phyloP scores from a whole-genome alignment of 768 basidiomycete species.

The Leccinum rimulosum region DNA sequence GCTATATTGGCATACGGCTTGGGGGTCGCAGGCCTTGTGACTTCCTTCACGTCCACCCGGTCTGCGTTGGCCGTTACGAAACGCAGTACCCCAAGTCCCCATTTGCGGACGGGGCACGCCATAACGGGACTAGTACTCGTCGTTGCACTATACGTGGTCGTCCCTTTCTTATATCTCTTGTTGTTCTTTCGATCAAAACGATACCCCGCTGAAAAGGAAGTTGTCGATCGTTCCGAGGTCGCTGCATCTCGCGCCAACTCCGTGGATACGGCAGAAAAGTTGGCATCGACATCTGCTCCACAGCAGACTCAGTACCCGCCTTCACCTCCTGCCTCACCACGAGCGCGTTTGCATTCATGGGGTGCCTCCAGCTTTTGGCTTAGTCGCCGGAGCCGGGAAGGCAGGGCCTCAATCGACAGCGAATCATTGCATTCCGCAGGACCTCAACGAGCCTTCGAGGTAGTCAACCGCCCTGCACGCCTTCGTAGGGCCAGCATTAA shows the following conservation, averaged over 20 bases:
- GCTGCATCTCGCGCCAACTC: slow-evolving; percentile 36
- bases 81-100: slow-evolving; percentile 30
- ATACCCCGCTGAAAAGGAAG: slow-evolving; percentile 17
- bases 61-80: slow-evolving; percentile 28
- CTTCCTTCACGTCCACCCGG: slow-evolving; percentile 58
- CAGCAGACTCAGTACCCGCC: slow-evolving; percentile 32
- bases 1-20: slow-evolving; percentile 51
- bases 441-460: slow-evolving; percentile 44
- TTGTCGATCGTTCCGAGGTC: slow-evolving; percentile 23
- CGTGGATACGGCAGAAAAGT: slow-evolving; percentile 41
- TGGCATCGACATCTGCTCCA: slow-evolving; percentile 28
- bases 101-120: slow-evolving; percentile 62
- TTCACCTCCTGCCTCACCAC: slow-evolving; percentile 32
- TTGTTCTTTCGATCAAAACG: slow-evolving; percentile 14
- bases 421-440: slow-evolving; percentile 34
- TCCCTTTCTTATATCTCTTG: slow-evolving; percentile 44
- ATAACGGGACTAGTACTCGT: slow-evolving; percentile 66
- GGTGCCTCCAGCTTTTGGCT: slow-evolving; percentile 38
- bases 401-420: slow-evolving; percentile 41
- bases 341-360: slow-evolving; percentile 37
- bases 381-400: slow-evolving; percentile 34
- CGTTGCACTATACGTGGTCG: slow-evolving; percentile 52
- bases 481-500: slow-evolving; percentile 51
- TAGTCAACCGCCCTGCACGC: slow-evolving; percentile 48
- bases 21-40: slow-evolving; percentile 61